Percentiles rank a stretch among this genome's conserved stretches.
These are phyloP conservation scores for Lactarius sp. DNA, from an alignment of 768 basidiomycete genomes.

Conservation along the genomic window DNA sequence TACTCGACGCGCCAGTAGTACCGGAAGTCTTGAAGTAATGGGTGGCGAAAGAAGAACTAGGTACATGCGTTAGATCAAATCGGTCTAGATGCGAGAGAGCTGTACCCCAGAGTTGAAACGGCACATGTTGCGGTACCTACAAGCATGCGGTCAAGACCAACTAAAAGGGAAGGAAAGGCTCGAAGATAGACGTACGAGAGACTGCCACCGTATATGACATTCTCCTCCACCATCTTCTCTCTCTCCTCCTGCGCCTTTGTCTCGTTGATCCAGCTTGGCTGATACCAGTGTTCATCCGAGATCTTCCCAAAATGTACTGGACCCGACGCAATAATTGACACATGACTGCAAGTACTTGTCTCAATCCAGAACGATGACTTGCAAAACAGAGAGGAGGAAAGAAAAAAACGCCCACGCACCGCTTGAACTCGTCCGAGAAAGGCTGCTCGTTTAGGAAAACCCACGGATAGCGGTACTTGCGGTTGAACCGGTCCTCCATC, in stretches of 20 bases:
- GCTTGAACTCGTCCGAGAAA: constrained; percentile 72
- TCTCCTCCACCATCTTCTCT: constrained; percentile 36
- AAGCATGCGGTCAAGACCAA: neutral
- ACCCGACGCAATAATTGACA: constrained; percentile 31
- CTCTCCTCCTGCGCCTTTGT: constrained; percentile 40
- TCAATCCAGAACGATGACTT: neutral
- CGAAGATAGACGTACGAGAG: constrained; percentile 7
- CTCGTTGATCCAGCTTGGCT: constrained; percentile 50
- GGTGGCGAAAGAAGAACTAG: constrained; percentile 81
- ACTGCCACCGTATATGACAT: constrained; percentile 17
- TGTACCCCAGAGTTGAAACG: constrained; percentile 44
- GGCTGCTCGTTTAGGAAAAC: constrained; percentile 85
- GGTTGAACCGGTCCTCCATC: constrained; percentile 87
- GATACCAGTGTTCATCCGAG: constrained; percentile 43
- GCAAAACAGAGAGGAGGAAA: neutral
- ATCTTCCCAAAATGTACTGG: constrained; percentile 42
- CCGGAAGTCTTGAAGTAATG: constrained; percentile 65
- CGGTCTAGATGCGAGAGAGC: neutral
- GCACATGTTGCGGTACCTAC: constrained; percentile 49
- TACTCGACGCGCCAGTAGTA: constrained; percentile 93
- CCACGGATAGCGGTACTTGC: constrained; percentile 74
- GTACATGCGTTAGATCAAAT: neutral
- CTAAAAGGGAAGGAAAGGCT: neutral
- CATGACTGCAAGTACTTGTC: constrained; percentile 26
- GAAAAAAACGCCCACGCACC: constrained; percentile 34